phyloP scores from a whole-genome alignment of 1,139 yeast species.

The Spencermartinsiella ligniputridi region DNA sequence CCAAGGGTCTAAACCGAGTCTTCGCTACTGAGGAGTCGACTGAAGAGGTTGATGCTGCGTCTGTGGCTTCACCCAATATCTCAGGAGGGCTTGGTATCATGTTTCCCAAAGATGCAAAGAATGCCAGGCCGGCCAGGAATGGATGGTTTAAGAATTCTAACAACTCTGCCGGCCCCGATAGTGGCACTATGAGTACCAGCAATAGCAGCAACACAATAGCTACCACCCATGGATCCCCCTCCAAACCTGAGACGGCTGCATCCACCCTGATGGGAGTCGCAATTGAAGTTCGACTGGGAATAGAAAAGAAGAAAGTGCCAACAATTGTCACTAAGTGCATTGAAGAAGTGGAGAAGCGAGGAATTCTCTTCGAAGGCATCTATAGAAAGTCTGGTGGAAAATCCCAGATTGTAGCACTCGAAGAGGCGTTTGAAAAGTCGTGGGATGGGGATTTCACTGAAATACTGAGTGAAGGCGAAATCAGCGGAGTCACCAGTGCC shows the following conservation, averaged over 20 bases:
- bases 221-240: constrained; percentile 1
- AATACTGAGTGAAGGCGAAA: constrained; percentile 59
- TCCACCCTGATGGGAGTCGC: constrained; percentile 25
- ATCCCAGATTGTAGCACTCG: constrained; percentile 58
- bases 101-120: constrained; percentile 12
- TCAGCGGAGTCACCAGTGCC: constrained; percentile 82
- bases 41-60: constrained; percentile 11
- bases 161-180: not conserved
- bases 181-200: not conserved
- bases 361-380: constrained; percentile 75
- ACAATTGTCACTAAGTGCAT: constrained; percentile 67
- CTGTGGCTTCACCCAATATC: constrained; percentile 10
- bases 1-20: constrained; percentile 36
- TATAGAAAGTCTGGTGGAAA: constrained; percentile 90
- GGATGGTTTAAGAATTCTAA: constrained; percentile 12
- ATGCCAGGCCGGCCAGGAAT: constrained; percentile 8
- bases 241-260: constrained; percentile 4
- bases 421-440: constrained; percentile 38
- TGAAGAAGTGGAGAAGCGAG: constrained; percentile 71
- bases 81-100: constrained; percentile 19
- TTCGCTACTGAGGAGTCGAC: constrained; percentile 29
- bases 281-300: constrained; percentile 36
- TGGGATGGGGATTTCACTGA: constrained; percentile 34
- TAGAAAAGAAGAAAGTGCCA: constrained; percentile 64
- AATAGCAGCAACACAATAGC: not conserved